Percentiles rank a stretch among this genome's conserved stretches.
Conservation (phyloP, 805 yeast species). For the Schwanniomyces pseudopolymorphus region DNA sequence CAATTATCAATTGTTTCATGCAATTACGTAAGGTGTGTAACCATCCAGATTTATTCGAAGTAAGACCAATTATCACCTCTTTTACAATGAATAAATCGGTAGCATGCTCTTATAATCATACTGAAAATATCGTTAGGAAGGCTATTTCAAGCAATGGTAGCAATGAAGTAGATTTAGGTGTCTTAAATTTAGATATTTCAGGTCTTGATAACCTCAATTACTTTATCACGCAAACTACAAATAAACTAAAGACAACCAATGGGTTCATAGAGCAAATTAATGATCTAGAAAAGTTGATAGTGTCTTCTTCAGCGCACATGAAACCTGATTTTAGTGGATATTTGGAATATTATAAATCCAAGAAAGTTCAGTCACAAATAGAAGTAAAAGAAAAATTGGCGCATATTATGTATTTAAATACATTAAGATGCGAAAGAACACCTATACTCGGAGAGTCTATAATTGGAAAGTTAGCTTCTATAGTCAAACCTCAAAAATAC, state of each 20-base stretch:
- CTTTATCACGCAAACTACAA: constrained; percentile 45
- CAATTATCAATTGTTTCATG: constrained; percentile 96
- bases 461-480: constrained; percentile 35
- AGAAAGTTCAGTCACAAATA: constrained; percentile 51
- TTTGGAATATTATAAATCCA: constrained; percentile 58
- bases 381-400: constrained; percentile 52
- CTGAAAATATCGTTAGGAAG: constrained; percentile 35
- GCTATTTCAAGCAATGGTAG: constrained; percentile 16
- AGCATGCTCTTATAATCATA: constrained; percentile 43
- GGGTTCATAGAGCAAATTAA: constrained; percentile 45
- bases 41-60: constrained; percentile 95
- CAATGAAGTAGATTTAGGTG: constrained; percentile 45
- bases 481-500: constrained; percentile 6
- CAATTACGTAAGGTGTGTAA: constrained; percentile 95
- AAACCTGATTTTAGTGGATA: constrained; percentile 33
- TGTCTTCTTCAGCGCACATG: constrained; percentile 17
- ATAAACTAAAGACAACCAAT: constrained; percentile 46
- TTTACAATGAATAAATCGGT: constrained; percentile 73
- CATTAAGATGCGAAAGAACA: constrained; percentile 58
- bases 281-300: constrained; percentile 39
- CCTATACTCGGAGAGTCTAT: constrained; percentile 71
- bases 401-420: constrained; percentile 63
- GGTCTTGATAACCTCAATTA: constrained; percentile 44
- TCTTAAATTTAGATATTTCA: constrained; percentile 61
- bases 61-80: constrained; percentile 90